Evolutionary conservation across 2,329 filamentous ascomycete species (phyloP).

Genomic region (Ceratocystis huliohia): DNA sequence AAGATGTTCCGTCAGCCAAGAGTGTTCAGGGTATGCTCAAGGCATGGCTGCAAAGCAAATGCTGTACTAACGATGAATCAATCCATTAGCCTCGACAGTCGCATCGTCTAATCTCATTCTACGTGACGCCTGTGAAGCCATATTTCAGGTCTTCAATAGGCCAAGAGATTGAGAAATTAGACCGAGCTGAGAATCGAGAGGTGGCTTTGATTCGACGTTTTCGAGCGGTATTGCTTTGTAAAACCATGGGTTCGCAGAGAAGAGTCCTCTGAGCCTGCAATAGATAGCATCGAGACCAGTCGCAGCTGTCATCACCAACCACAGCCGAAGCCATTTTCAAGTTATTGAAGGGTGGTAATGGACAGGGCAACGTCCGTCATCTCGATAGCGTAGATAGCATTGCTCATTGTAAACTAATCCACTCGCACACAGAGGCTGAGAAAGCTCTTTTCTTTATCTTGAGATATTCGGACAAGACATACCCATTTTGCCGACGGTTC

Average conservation of each 20-base stretch:
- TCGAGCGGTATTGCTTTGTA: slow-evolving; percentile 14
- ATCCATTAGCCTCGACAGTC: slow-evolving; percentile 21
- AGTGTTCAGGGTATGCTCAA: slow-evolving; percentile 46
- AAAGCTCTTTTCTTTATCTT: slow-evolving; percentile 22
- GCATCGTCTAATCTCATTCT: background rate
- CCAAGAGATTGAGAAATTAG: background rate
- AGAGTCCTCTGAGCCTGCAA: slow-evolving; percentile 9
- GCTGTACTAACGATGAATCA: slow-evolving; percentile 19
- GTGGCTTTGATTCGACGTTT: slow-evolving; percentile 12
- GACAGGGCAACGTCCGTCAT: background rate
- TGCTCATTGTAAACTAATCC: slow-evolving; percentile 27
- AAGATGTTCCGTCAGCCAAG: slow-evolving; percentile 24
- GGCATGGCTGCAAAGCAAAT: slow-evolving; percentile 25
- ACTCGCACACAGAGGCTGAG: slow-evolving; percentile 40
- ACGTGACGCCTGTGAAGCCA: background rate
- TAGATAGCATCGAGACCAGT: background rate
- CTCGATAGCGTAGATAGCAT: background rate
- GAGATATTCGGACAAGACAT: slow-evolving; percentile 19
- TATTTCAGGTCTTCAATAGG: slow-evolving; percentile 16
- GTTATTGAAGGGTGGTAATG: background rate
- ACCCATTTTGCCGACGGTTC: slow-evolving; percentile 21
- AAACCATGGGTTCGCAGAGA: slow-evolving; percentile 21
- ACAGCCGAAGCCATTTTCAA: slow-evolving; percentile 3
- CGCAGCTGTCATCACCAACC: background rate
- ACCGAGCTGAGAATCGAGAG: background rate